These are phyloP conservation scores for Chenopodium berlandieri DNA, from an alignment of 148 eudicot genomes.

Conservation along the genomic window DNA sequence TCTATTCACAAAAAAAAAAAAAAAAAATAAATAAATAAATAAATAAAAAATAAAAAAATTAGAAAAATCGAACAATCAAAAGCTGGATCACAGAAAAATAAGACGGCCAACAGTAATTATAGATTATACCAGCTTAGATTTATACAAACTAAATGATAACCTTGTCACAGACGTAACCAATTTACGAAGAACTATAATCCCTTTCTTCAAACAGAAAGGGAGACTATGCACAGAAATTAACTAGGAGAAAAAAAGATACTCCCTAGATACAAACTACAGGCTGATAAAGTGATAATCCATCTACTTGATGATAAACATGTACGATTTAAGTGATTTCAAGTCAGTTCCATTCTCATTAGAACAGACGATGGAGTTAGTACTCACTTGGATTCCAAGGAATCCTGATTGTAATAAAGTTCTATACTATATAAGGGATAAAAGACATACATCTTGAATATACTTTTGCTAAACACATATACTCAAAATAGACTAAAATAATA, in stretches of 20 bases:
- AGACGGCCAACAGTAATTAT: neutral
- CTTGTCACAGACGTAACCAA: neutral
- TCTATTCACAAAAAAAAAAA: slow-evolving; percentile 34
- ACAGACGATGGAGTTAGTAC: neutral
- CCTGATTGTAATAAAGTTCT: neutral
- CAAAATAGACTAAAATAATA: neutral
- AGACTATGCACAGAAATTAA: neutral
- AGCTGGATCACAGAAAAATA: neutral
- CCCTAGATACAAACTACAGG: neutral
- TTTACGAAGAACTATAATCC: neutral
- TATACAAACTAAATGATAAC: neutral
- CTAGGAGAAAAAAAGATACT: neutral
- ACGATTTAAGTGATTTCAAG: neutral
- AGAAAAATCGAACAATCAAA: neutral
- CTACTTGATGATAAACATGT: neutral
- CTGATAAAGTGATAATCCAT: neutral
- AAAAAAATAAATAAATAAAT: neutral
- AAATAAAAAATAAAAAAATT: no score
- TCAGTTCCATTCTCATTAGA: neutral
- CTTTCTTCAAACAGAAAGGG: neutral
- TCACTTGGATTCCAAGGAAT: neutral
- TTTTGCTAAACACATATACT: neutral
- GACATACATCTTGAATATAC: neutral
- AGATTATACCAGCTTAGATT: neutral
- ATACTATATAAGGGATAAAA: neutral